phyloP scores from a whole-genome alignment of 805 yeast genomes.

The Ogataea methanolica region DNA sequence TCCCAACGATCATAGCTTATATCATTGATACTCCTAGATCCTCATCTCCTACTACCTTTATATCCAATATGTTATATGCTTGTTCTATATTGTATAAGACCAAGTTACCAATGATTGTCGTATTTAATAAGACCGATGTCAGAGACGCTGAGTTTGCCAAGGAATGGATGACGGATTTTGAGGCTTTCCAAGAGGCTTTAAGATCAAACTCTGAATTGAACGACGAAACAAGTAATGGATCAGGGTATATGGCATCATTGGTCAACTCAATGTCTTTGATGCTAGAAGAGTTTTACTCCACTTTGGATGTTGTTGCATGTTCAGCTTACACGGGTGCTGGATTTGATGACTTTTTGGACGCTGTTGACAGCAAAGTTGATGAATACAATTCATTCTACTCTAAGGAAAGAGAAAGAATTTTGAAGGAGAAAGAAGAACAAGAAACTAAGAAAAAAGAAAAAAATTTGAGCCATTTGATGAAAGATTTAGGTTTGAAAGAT shows the following conservation, averaged over 20 bases:
- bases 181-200: slow-evolving; percentile 78
- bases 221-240: slow-evolving; percentile 53
- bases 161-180: slow-evolving; percentile 98
- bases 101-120: slow-evolving; percentile 93
- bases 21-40: slow-evolving; percentile 96
- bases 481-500: slow-evolving; percentile 71
- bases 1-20: slow-evolving; percentile 94
- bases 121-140: slow-evolving; percentile 92
- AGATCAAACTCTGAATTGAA: slow-evolving; percentile 61
- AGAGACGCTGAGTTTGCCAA: slow-evolving; percentile 80
- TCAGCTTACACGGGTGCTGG: slow-evolving; percentile 94
- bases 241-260: slow-evolving; percentile 91
- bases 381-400: slow-evolving; percentile 83
- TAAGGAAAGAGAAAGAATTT: slow-evolving; percentile 78
- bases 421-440: slow-evolving; percentile 70
- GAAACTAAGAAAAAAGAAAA: slow-evolving; percentile 70
- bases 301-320: slow-evolving; percentile 87
- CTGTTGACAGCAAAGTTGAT: slow-evolving; percentile 79
- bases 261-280: slow-evolving; percentile 93
- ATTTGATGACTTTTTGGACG: slow-evolving; percentile 81
- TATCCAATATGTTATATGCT: slow-evolving; percentile 97
- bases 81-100: slow-evolving; percentile 96
- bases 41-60: slow-evolving; percentile 91
- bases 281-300: slow-evolving; percentile 93
- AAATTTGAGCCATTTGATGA: slow-evolving; percentile 69